A percentile compares a stretch with the other conserved stretches of the same genome.
Conservation (phyloP, 176 grass and related monocot genomes). For the Raddia guianensis region DNA sequence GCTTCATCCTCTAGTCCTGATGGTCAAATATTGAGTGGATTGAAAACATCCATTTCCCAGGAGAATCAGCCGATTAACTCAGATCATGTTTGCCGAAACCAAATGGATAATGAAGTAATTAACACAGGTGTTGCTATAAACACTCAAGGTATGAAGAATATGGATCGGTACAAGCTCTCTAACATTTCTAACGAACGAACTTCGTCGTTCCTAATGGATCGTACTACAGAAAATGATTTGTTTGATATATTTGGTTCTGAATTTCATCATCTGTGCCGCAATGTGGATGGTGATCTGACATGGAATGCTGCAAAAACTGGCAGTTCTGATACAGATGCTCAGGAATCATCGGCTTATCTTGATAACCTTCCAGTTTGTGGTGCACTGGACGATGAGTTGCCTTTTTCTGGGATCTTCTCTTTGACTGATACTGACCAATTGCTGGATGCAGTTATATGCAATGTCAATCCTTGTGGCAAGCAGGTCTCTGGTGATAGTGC, state of each 20-base stretch:
- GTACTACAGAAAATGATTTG: conserved; percentile 59
- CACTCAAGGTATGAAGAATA: conserved; percentile 41
- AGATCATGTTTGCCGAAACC: conserved; percentile 34
- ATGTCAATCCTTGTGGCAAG: conserved; percentile 60
- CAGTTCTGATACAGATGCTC: conserved; percentile 45
- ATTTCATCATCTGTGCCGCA: conserved; percentile 43
- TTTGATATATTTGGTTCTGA: conserved; percentile 67
- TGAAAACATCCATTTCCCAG: conserved; percentile 40
- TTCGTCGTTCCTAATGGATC: conserved; percentile 38
- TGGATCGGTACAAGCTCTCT: conserved; percentile 38
- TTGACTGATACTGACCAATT: conserved; percentile 66
- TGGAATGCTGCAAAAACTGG: conserved; percentile 42
- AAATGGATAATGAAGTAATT: conserved; percentile 48
- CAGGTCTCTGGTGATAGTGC: conserved; percentile 53
- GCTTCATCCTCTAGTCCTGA: conserved; percentile 34
- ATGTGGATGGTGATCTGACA: conserved; percentile 48
- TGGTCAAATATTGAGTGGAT: conserved; percentile 44
- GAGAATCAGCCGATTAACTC: conserved; percentile 31
- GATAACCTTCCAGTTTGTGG: conserved; percentile 44
- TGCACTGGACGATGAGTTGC: conserved; percentile 45
- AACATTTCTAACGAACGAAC: conserved; percentile 33
- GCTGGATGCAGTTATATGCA: conserved; percentile 76
- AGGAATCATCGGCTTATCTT: conserved; percentile 43
- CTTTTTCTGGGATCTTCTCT: conserved; percentile 64
- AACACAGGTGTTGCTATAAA: conserved; percentile 40